phyloP scores from a whole-genome alignment of 345 rosid genomes.

The Cardamine chenopodiifolia region DNA sequence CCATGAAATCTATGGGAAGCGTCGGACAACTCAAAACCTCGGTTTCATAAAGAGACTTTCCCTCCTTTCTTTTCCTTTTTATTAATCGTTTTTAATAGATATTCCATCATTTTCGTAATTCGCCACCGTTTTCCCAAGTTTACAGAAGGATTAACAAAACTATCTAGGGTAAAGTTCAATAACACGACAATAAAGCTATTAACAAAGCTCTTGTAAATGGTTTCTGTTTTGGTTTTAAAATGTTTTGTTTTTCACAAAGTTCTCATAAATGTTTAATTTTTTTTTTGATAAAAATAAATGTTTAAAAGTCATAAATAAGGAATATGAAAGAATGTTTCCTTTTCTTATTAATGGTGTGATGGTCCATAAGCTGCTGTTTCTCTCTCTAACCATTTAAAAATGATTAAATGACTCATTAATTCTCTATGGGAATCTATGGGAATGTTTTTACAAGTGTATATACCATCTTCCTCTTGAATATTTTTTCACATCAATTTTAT shows the following conservation, averaged over 20 bases:
- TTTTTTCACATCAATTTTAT: neutral
- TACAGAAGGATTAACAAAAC: neutral
- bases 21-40: conserved; percentile 44
- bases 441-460: neutral
- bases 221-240: neutral
- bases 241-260: neutral
- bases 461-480: neutral
- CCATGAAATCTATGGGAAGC: conserved; percentile 47
- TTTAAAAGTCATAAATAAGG: neutral
- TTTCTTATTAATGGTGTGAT: conserved; percentile 19
- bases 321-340: conserved; percentile 25
- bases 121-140: neutral
- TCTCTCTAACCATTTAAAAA: neutral
- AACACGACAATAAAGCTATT: neutral
- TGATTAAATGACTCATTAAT: neutral
- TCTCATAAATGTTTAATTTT: neutral
- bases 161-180: neutral
- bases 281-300: neutral
- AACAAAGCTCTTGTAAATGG: neutral
- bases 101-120: conserved; percentile 1
- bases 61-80: neutral
- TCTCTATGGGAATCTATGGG: neutral
- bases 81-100: neutral
- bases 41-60: conserved; percentile 43
- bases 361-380: conserved; percentile 10